phyloP scores from a whole-genome alignment of 345 rosid genomes.

The rapeseed (Brassica napus) region DNA sequence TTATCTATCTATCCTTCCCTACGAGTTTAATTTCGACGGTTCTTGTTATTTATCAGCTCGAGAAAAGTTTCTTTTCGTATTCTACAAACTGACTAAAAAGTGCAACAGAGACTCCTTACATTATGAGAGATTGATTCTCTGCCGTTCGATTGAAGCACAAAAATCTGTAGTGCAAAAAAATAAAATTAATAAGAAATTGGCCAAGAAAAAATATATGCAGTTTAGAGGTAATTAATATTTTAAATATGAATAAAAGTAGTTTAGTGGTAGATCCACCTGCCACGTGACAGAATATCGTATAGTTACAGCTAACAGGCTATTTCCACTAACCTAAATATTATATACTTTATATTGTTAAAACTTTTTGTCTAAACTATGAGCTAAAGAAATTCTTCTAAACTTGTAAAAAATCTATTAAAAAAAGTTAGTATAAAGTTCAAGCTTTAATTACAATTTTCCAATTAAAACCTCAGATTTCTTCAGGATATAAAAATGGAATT shows the following conservation, averaged over 20 bases:
- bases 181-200: background rate
- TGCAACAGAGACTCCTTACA: conserved; percentile 27
- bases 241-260: background rate
- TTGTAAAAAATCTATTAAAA: background rate
- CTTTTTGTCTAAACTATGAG: background rate
- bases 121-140: background rate
- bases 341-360: background rate
- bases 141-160: conserved; percentile 12
- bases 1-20: conserved; percentile 36
- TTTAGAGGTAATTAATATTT: background rate
- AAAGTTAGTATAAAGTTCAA: background rate
- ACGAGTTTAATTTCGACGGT: conserved; percentile 21
- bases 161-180: background rate
- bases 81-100: conserved; percentile 33
- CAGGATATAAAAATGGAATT: background rate
- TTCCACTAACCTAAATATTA: conserved; percentile 18
- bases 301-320: conserved; percentile 25
- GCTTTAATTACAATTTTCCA: background rate
- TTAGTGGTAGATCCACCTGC: conserved; percentile 31
- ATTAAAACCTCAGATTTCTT: background rate
- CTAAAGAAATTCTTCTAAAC: background rate
- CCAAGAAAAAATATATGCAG: background rate
- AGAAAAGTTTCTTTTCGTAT: background rate
- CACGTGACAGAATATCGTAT: conserved; percentile 37
- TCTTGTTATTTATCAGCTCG: background rate